These are phyloP conservation scores for Smittium mucronatum DNA, from an alignment of 371 early-diverging fungal species.

Conservation along the genomic window DNA sequence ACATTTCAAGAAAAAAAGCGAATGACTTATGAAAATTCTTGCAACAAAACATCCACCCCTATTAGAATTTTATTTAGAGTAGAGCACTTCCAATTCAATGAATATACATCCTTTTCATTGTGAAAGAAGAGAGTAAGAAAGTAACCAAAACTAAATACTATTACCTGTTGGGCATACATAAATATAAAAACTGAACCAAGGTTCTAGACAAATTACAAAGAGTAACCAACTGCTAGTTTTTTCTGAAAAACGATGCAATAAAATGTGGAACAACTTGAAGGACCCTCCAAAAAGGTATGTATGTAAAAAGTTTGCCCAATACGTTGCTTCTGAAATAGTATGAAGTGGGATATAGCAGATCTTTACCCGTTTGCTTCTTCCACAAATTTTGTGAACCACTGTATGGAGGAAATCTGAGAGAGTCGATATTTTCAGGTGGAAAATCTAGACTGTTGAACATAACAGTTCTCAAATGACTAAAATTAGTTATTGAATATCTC, in stretches of 20 bases:
- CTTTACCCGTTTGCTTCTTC: conserved; percentile 14
- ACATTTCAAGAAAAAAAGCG: no score
- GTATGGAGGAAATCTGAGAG: conserved; percentile 51
- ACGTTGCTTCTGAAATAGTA: conserved; percentile 14
- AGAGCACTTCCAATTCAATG: no score
- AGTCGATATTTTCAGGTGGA: conserved; percentile 23
- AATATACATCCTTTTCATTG: no score
- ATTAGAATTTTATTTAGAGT: no score
- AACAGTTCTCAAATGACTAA: conserved; percentile 52
- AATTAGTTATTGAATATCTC: conserved; percentile 51
- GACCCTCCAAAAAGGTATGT: conserved; percentile 25
- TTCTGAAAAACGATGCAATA: neutral
- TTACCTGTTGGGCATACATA: no score
- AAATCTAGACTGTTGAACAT: conserved; percentile 21
- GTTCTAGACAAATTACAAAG: no score
- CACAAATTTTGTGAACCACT: conserved; percentile 20
- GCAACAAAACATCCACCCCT: no score
- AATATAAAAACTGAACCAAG: no score
- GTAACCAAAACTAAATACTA: no score
- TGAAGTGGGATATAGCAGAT: conserved; percentile 19
- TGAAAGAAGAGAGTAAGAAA: no score
- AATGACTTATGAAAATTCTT: no score
- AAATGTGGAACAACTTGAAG: neutral
- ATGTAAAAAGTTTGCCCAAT: conserved; percentile 16
- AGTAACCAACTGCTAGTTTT: neutral